These are phyloP conservation scores for Saxophila tyrrhenica DNA, from an alignment of 495 filamentous ascomycete species.

Conservation along the genomic window DNA sequence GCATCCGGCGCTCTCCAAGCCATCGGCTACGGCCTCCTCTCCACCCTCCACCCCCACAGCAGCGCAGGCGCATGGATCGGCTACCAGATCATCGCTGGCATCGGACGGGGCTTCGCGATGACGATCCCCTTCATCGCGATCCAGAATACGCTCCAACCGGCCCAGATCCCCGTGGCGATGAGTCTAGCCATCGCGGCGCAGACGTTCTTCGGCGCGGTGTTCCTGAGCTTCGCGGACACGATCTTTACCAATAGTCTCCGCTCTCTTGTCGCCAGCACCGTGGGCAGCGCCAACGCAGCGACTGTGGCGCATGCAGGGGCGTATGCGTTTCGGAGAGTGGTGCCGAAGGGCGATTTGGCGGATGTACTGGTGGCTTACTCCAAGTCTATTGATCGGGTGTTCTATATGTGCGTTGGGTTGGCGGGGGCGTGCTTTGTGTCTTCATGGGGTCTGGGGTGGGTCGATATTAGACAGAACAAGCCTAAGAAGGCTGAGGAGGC, in stretches of 20 bases:
- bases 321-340: slow-evolving; percentile 29
- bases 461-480: slow-evolving; percentile 10
- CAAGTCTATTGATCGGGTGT: slow-evolving; percentile 27
- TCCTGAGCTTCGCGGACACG: slow-evolving; percentile 23
- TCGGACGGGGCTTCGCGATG: slow-evolving; percentile 22
- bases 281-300: slow-evolving; percentile 23
- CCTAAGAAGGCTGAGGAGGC: not conserved
- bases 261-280: slow-evolving; percentile 15
- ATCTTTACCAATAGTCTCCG: slow-evolving; percentile 27
- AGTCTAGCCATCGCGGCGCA: slow-evolving; percentile 28
- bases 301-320: slow-evolving; percentile 29
- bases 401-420: slow-evolving; percentile 11
- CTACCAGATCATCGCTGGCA: slow-evolving; percentile 46
- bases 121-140: slow-evolving; percentile 35
- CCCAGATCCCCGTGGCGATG: slow-evolving; percentile 24
- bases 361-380: slow-evolving; percentile 35
- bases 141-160: slow-evolving; percentile 21
- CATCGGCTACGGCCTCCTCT: slow-evolving; percentile 41
- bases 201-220: slow-evolving; percentile 24
- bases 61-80: slow-evolving; percentile 41
- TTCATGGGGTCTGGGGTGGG: slow-evolving; percentile 8
- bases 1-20: slow-evolving; percentile 19
- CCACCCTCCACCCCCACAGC: slow-evolving; percentile 36
- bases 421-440: slow-evolving; percentile 1
- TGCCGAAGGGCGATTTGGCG: slow-evolving; percentile 20